phyloP scores from a whole-genome alignment of 345 rosid genomes.

The Turnera subulata region DNA sequence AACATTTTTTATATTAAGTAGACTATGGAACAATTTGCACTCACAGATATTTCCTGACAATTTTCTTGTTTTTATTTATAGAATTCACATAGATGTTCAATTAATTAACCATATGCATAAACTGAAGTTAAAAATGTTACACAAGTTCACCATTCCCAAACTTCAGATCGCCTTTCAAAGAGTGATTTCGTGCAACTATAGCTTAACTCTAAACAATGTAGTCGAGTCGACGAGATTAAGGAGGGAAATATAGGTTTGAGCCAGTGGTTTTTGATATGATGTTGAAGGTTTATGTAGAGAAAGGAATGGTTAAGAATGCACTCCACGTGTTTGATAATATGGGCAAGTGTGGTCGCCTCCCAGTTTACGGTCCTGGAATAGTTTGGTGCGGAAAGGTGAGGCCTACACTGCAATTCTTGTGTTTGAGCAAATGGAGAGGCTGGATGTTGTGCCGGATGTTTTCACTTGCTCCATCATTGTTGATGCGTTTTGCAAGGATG shows the following conservation, averaged over 20 bases:
- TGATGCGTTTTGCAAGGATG: constrained; percentile 64
- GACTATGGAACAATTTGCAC: too few relatives aligned
- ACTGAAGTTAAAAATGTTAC: too few relatives aligned
- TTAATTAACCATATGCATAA: too few relatives aligned
- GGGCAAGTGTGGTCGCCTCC: constrained; percentile 48
- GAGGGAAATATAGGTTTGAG: constrained; percentile 54
- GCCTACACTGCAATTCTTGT: constrained; percentile 48
- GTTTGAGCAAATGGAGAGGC: constrained; percentile 55
- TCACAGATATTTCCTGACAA: too few relatives aligned
- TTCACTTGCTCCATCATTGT: constrained; percentile 69
- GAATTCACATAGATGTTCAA: too few relatives aligned
- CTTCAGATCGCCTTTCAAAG: too few relatives aligned
- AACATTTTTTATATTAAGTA: too few relatives aligned
- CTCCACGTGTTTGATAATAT: constrained; percentile 87
- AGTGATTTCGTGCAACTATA: too few relatives aligned
- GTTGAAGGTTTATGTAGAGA: constrained; percentile 60
- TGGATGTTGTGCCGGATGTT: constrained; percentile 69
- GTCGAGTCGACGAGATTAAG: too few relatives aligned
- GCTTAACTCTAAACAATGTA: too few relatives aligned
- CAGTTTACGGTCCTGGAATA: constrained; percentile 74
- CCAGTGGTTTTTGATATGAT: constrained; percentile 78
- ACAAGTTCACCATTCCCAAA: too few relatives aligned
- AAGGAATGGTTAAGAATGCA: constrained; percentile 57
- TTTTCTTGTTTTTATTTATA: too few relatives aligned
- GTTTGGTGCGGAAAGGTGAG: constrained; percentile 58